Base-by-base conservation (phyloP, 805 yeast species). In the Hanseniaspora nectarophila region DNA sequence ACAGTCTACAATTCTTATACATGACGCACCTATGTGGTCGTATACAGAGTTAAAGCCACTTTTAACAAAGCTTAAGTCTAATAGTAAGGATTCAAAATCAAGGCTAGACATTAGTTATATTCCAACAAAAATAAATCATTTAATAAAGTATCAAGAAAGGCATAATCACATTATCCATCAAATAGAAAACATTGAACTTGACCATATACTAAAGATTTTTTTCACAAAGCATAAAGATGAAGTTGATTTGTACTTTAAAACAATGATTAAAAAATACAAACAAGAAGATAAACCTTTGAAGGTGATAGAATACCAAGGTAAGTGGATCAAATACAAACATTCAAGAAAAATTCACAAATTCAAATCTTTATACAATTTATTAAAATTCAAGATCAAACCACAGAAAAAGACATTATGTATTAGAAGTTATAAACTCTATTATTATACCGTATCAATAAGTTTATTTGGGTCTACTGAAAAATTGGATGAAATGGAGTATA, bases 31-130 rank as follows among this genome's bases (percentile, higher is more conserved):
- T 20, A 33, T 28, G 50, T 28, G 56, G 61, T 12, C 51, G 60
- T 45, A 60, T 54, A 32, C 42, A 31, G 10, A 61, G 59, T 24
- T 55, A 68, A 8, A 45, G 49, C 1, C 38, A 51, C 2, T 53
- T 62, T 23, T 63, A 65, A 38, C 55, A 59, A 49, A 58, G 64
- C 2, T 61, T 68, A 0, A 65, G 80, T 12, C 4, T 20, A 23
- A 24, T 1, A 16, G 20, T 2, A 8, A 13, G 2, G 18, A 26
- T 5, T 78, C 82, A 0, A 81, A 80, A 0, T 76, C 77, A 1
- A 71, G 83, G 1, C 68, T 70, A 12, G 69, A 70, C 23, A 65
- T 84, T 0, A 81, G 88, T 86, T 76, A 79, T 52, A 71, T 81
- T 37, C 70, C 65, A 13, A 55, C 73, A 45, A 68, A 74, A 40